Base-by-base conservation (phyloP, 306 rosid species). In the Cicer pinnatifidum region DNA sequence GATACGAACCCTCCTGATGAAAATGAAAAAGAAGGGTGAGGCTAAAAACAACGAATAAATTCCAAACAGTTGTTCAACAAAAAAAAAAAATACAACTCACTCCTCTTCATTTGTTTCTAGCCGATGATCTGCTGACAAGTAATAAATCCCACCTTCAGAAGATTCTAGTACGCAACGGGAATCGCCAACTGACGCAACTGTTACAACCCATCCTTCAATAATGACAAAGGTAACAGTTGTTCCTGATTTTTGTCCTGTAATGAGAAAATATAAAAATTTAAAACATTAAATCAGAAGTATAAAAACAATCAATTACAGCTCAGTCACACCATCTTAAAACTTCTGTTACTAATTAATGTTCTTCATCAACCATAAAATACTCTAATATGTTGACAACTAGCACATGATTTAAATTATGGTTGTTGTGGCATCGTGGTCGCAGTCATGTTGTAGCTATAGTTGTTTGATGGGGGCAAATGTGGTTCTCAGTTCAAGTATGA, bases 111-210 rank as follows among this genome's bases (percentile, higher is more conserved):
- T 90, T 60, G 88, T 79, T 40, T 95, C 97, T 70, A 95, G 97
- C 76, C 99, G 86, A 80, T 95, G 99, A 81, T 95, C 99, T 72
- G 97, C 97, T 8, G 99, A 95, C 87, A 95, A 85, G 86, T 92
- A 90, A 86, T 87, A 82, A 33, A 95, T 52, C 67, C 81, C 97
- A 50, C 99, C 97, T 69, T 92, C 97, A 77, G 96, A 86, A 79
- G 99, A 86, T 83, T 90, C 97, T 78, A 95, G 90, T 57, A 91
- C 73, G 54, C 99, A 90, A 70, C 93, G 97, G 76, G 99, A 95
- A 86, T 95, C 99, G 2, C 99, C 99, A 75, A 95, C 99, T 64
- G 99, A 95, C 48, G 99, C 99, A 85, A 92, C 99, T 19, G 99
- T 88, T 65, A 95, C 73, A 73, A 92, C 86, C 99, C 97, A 95